Evolutionary conservation across 1,284 basidiomycete species (phyloP), one percentile per base, ranked within the genome.

Genomic region (Golubevia pallescens): DNA sequence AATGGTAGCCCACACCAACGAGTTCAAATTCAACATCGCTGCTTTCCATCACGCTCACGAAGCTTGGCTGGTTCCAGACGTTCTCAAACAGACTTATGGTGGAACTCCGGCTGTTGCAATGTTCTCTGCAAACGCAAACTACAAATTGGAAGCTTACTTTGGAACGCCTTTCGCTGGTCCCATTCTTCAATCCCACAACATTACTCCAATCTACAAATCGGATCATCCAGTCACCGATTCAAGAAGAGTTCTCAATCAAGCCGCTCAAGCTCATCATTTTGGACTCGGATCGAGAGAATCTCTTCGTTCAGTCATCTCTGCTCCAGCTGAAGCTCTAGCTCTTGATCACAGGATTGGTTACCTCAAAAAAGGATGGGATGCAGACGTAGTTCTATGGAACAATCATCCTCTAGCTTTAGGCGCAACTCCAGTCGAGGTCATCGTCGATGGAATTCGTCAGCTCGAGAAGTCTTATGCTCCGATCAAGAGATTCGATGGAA

Each of bases 331-430:
- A 51, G 88, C 91, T 1, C 87, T 93, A 67, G 94, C 94, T 1
- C 87, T 92, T 65, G 91, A 91, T 66, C 93, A 97, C 84, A 89
- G 94, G 32, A 88, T 97, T 62, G 94, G 94, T 1, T 91, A 88
- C 74, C 86, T 95, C 42, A 89, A 90, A 63, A 80, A 88, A 77
- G 92, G 93, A 16, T 88, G 86, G 68, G 87, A 86, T 67, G 86
- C 86, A 48, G 92, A 95, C 84, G 74, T 95, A n/a, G 93, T 94
- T 16, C 88, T 95, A 2, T 95, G 94, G 93, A 93, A 95, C 74
- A 91, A 90, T 21, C 93, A 94, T 85, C 93, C 93, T 0, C 88
- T 95, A 28, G 89, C 65, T 8, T 69, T 86, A 10, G 88, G 88
- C n/a, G 88, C 88, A 0, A 89, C 88, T 0, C 89, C 89, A 0